Conservation (phyloP, 202 grass and related monocot genomes). For the Zizania palustris region DNA sequence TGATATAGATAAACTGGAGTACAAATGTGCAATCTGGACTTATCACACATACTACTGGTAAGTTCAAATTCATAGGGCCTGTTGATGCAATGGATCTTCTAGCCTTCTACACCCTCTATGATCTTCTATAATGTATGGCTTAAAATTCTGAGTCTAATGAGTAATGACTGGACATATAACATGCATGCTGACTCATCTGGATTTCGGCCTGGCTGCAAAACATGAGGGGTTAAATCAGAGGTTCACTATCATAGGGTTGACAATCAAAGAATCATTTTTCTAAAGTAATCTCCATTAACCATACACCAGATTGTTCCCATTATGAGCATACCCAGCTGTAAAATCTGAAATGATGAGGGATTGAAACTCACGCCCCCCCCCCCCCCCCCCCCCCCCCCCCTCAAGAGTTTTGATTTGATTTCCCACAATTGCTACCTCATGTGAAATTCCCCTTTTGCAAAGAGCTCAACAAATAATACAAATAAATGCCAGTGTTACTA, state of each 20-base stretch:
- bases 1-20: constrained; percentile 34
- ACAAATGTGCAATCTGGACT: constrained; percentile 38
- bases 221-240: constrained; percentile 40
- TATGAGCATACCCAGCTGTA: constrained; percentile 20
- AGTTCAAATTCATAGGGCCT: constrained; percentile 36
- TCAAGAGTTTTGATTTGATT: no score
- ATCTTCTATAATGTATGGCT: constrained; percentile 25
- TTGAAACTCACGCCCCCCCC: no score
- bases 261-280: constrained; percentile 15
- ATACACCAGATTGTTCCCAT: constrained; percentile 23
- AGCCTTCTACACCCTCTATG: neutral
- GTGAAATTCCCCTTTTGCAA: neutral
- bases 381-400: no score
- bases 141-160: no score
- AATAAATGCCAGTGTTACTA: no score
- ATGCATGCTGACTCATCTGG: constrained; percentile 49
- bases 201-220: constrained; percentile 37
- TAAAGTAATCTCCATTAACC: constrained; percentile 27
- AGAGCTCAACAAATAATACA: no score
- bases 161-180: constrained; percentile 20
- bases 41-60: constrained; percentile 43
- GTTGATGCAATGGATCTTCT: constrained; percentile 18
- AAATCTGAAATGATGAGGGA: constrained; percentile 17
- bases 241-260: constrained; percentile 45
- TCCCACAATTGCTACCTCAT: no score